Conservation (phyloP, 163 green algal genomes). For the Scenedesmus sp. region DNA sequence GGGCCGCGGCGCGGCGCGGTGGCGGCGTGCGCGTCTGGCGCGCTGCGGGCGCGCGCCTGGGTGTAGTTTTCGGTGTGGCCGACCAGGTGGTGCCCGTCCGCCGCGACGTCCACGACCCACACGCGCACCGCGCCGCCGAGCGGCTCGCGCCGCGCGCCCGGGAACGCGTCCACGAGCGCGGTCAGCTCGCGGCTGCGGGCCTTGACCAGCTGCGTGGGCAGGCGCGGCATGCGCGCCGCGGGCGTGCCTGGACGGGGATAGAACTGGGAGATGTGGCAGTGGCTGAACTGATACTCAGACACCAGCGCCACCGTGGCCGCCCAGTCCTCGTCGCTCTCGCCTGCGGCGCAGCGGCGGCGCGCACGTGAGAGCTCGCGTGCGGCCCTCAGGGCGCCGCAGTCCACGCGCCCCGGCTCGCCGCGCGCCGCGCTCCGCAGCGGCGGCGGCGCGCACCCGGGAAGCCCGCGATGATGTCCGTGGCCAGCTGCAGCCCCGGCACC, state of each 20-base stretch:
- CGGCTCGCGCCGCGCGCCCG: slow-evolving; percentile 33
- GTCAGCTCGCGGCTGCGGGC: slow-evolving; percentile 77
- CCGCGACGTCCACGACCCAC: slow-evolving; percentile 84
- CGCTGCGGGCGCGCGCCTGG: slow-evolving; percentile 71
- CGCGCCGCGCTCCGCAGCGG: not conserved
- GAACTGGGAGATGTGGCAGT: slow-evolving; percentile 93
- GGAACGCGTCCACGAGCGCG: slow-evolving; percentile 77
- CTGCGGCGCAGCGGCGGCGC: slow-evolving; percentile 1
- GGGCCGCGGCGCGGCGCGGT: too few species aligned
- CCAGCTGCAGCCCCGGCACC: slow-evolving; percentile 81
- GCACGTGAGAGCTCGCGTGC: not conserved
- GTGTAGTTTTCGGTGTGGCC: slow-evolving; percentile 85
- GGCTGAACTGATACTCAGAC: slow-evolving; percentile 79
- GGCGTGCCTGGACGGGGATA: slow-evolving; percentile 89
- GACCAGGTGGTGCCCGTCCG: slow-evolving; percentile 77
- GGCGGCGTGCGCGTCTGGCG: too few species aligned
- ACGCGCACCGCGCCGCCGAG: slow-evolving; percentile 71
- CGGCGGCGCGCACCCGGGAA: slow-evolving; percentile 54
- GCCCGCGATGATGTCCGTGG: slow-evolving; percentile 94
- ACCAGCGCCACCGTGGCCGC: slow-evolving; percentile 82
- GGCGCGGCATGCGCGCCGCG: slow-evolving; percentile 86
- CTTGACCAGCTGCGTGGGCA: slow-evolving; percentile 80
- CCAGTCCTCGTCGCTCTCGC: slow-evolving; percentile 83
- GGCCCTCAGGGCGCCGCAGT: too few species aligned
- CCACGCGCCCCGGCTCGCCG: too few species aligned